phyloP scores from a whole-genome alignment of 73 alveolate genomes.

The Blepharisma japonicum region DNA sequence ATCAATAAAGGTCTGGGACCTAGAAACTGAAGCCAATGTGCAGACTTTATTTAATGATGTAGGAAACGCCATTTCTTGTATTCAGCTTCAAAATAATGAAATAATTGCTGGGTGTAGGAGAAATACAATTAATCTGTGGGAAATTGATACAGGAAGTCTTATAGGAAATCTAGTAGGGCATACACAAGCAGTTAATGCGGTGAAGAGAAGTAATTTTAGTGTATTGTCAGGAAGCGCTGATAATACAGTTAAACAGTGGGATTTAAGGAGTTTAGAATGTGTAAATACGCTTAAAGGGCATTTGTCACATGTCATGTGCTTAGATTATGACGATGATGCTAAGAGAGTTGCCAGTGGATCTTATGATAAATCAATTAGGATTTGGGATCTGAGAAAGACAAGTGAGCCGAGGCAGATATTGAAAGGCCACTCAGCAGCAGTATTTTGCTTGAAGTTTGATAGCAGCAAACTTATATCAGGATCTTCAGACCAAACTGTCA shows the following conservation, averaged over 20 bases:
- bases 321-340: neutral
- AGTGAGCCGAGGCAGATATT: neutral
- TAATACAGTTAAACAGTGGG: conserved; percentile 3
- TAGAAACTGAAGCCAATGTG: neutral
- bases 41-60: neutral
- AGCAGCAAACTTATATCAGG: conserved; percentile 6
- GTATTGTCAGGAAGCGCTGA: conserved; percentile 4
- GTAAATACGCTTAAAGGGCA: conserved; percentile 18
- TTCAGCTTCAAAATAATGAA: neutral
- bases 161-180: conserved; percentile 1
- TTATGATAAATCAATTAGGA: conserved; percentile 15
- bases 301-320: neutral
- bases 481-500: conserved; percentile 6
- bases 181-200: conserved; percentile 1
- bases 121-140: conserved; percentile 15
- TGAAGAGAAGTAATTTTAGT: neutral
- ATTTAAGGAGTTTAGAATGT: conserved; percentile 4
- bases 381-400: conserved; percentile 22
- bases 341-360: neutral
- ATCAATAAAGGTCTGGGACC: conserved; percentile 1
- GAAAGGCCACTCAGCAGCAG: conserved; percentile 16
- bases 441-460: conserved; percentile 18
- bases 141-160: neutral
- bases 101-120: neutral
- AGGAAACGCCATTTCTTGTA: neutral